Conservation (phyloP, 345 rosid genomes). For the Streptanthus diversifolius region DNA sequence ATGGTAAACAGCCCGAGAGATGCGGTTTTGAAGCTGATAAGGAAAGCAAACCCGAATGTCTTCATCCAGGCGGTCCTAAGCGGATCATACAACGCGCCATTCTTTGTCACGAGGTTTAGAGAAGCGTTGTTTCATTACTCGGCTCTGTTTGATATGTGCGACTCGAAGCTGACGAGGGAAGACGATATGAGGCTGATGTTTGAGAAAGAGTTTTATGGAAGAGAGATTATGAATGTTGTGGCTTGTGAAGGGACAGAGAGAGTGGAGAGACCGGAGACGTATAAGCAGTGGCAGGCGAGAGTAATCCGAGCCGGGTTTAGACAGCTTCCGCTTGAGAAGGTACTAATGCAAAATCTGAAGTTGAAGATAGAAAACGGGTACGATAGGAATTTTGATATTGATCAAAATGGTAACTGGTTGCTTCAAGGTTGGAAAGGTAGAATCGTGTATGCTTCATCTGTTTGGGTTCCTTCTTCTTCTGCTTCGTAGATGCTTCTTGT, state of each 20-base stretch:
- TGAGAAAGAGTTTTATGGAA: slow-evolving; percentile 64
- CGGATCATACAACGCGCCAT: slow-evolving; percentile 67
- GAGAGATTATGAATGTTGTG: slow-evolving; percentile 54
- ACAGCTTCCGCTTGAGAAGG: slow-evolving; percentile 48
- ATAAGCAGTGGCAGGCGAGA: slow-evolving; percentile 75
- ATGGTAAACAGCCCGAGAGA: slow-evolving; percentile 53
- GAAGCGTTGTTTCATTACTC: slow-evolving; percentile 81
- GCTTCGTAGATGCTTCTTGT: slow-evolving; percentile 24
- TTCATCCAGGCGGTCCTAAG: slow-evolving; percentile 42
- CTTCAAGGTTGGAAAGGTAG: slow-evolving; percentile 88
- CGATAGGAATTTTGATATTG: slow-evolving; percentile 49
- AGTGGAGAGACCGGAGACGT: slow-evolving; percentile 79
- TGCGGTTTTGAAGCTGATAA: slow-evolving; percentile 53
- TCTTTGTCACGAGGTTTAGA: slow-evolving; percentile 67
- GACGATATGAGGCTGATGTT: slow-evolving; percentile 53
- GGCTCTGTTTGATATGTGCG: slow-evolving; percentile 60
- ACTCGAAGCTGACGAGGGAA: slow-evolving; percentile 42
- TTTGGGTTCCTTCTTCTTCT: slow-evolving; percentile 54
- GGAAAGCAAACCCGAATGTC: slow-evolving; percentile 53
- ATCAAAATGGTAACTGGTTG: slow-evolving; percentile 62
- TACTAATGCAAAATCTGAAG: slow-evolving; percentile 43
- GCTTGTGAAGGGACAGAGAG: slow-evolving; percentile 81
- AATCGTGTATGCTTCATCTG: slow-evolving; percentile 55
- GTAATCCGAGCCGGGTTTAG: slow-evolving; percentile 60
- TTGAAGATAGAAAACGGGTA: slow-evolving; percentile 38